phyloP scores from a whole-genome alignment of 257 asterid genomes.

The Forsythia suspensa region DNA sequence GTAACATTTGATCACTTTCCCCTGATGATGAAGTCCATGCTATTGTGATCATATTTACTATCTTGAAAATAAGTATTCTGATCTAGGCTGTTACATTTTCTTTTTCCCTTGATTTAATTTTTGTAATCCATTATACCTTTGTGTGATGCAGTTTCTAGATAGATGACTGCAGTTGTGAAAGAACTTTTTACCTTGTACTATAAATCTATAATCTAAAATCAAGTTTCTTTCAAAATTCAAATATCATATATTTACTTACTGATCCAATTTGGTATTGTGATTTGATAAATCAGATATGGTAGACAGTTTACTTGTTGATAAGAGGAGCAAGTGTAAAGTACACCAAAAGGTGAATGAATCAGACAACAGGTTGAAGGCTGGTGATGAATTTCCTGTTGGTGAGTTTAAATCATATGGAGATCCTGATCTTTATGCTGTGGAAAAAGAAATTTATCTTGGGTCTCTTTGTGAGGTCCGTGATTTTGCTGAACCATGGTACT shows the following conservation, averaged over 20 bases:
- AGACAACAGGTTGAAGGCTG: slow-evolving; percentile 62
- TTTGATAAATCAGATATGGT: slow-evolving; percentile 28
- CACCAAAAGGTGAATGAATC: slow-evolving; percentile 61
- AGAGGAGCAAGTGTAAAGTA: slow-evolving; percentile 44
- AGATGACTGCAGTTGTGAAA: neutral
- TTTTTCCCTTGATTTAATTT: neutral
- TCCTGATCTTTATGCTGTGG: slow-evolving; percentile 72
- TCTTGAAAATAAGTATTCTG: neutral
- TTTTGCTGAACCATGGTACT: slow-evolving; percentile 52
- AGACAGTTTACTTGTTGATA: neutral
- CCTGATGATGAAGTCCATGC: neutral
- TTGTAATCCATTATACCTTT: neutral
- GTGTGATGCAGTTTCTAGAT: neutral
- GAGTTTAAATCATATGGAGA: slow-evolving; percentile 41
- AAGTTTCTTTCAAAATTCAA: slow-evolving; percentile 4
- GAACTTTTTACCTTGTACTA: neutral
- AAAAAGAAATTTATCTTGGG: slow-evolving; percentile 75
- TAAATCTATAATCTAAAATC: neutral
- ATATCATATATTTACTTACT: neutral
- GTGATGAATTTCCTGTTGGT: slow-evolving; percentile 53
- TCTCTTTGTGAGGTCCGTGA: slow-evolving; percentile 62
- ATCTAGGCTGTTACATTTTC: neutral
- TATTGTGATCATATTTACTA: neutral
- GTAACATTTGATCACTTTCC: neutral
- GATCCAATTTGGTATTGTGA: slow-evolving; percentile 15